phyloP scores from a whole-genome alignment of 176 grass and related monocot species.

The Triticum timopheevii region DNA sequence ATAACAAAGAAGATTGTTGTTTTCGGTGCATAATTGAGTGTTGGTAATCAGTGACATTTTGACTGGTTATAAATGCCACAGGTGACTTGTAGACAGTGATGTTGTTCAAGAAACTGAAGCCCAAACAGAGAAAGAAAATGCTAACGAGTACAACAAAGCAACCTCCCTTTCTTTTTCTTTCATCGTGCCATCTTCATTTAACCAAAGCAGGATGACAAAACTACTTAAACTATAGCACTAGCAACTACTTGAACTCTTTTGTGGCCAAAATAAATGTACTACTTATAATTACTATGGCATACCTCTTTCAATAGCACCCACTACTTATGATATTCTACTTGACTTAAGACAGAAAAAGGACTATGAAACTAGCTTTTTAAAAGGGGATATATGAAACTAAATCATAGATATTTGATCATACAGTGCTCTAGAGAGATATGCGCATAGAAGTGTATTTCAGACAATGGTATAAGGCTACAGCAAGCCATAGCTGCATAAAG shows the following conservation, averaged over 20 bases:
- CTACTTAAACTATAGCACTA: not conserved
- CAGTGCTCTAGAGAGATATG: not conserved
- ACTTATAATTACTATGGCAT: not conserved
- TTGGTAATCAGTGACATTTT: not conserved
- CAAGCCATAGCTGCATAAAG: not conserved
- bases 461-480: not conserved
- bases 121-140: conserved; percentile 1
- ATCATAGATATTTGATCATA: not conserved
- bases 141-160: not conserved
- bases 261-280: not conserved
- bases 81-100: not conserved
- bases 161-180: not conserved
- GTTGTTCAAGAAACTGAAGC: not conserved
- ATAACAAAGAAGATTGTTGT: not conserved
- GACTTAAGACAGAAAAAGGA: not conserved
- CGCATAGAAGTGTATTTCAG: not conserved
- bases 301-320: not conserved
- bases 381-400: not conserved
- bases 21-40: not conserved
- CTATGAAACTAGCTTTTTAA: not conserved
- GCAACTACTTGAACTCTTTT: not conserved
- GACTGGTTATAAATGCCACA: not conserved
- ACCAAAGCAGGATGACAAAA: not conserved
- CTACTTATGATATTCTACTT: not conserved
- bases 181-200: not conserved